Percentiles rank a stretch among this genome's conserved stretches.
Conservation (phyloP, 176 grass and related monocot genomes). For the Phyllostachys edulis region DNA sequence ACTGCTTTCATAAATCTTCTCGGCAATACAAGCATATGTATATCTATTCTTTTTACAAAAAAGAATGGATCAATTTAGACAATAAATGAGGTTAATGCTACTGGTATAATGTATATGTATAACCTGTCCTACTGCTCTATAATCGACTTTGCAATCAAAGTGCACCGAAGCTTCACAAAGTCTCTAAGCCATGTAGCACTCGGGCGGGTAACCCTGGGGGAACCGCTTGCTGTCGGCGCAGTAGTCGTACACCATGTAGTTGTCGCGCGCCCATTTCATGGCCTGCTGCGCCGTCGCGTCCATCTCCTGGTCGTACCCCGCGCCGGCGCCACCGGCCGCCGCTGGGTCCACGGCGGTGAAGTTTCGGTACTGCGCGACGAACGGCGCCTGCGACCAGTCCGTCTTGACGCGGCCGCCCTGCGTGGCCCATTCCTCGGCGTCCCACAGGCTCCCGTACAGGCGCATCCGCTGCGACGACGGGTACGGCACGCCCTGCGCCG, state of each 20-base stretch:
- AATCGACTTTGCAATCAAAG: conserved; percentile 31
- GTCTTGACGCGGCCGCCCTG: conserved; percentile 78
- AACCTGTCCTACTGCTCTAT: background rate
- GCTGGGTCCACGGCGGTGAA: conserved; percentile 25
- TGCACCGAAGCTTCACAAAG: background rate
- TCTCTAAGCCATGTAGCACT: conserved; percentile 51
- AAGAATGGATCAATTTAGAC: conserved; percentile 30
- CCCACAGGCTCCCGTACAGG: conserved; percentile 56
- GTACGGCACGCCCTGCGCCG: conserved; percentile 33
- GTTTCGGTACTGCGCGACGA: conserved; percentile 47
- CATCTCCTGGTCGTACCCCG: conserved; percentile 39
- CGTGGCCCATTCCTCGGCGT: conserved; percentile 82
- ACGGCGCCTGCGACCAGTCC: conserved; percentile 68
- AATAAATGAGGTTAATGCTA: background rate
- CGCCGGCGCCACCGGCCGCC: background rate
- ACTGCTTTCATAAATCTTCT: background rate
- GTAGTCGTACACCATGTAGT: conserved; percentile 68
- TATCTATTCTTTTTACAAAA: background rate
- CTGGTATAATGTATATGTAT: background rate
- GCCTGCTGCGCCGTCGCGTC: conserved; percentile 39
- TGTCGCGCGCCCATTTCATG: conserved; percentile 48
- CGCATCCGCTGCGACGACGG: conserved; percentile 55
- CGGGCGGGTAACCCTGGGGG: conserved; percentile 32
- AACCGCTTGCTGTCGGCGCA: conserved; percentile 42
- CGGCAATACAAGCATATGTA: background rate